A percentile compares a stretch with the other conserved stretches of the same genome.
Conservation (phyloP, 371 early-diverging fungal species). For the Zancudomyces culisetae region DNA sequence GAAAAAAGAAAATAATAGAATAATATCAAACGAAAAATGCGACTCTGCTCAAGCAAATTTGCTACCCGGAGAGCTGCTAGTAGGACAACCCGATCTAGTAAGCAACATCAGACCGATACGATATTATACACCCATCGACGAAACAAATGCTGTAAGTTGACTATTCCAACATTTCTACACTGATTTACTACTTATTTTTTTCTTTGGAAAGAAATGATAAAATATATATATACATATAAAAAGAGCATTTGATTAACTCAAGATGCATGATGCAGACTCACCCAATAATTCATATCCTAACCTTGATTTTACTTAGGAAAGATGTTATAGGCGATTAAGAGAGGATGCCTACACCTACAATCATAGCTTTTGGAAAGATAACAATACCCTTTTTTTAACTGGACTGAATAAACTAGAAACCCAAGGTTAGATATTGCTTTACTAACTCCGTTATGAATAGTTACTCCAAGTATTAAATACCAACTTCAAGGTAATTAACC, state of each 20-base stretch:
- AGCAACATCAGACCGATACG: constrained; percentile 50
- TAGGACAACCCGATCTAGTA: constrained; percentile 46
- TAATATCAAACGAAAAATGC: too few relatives aligned
- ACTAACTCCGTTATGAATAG: background rate
- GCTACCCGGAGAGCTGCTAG: constrained; percentile 26
- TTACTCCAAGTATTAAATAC: background rate
- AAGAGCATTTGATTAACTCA: too few relatives aligned
- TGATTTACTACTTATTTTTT: background rate
- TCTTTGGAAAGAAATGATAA: background rate
- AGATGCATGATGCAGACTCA: too few relatives aligned
- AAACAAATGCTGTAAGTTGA: constrained; percentile 28
- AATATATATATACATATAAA: background rate
- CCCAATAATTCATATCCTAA: too few relatives aligned
- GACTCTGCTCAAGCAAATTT: constrained; percentile 6
- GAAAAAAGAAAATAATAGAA: too few relatives aligned
- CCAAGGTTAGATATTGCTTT: constrained; percentile 23
- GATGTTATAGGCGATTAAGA: constrained; percentile 30
- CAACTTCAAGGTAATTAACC: background rate
- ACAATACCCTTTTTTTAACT: constrained; percentile 41
- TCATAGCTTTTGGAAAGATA: constrained; percentile 53
- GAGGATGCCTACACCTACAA: constrained; percentile 39
- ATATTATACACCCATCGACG: constrained; percentile 36
- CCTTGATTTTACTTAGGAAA: too few relatives aligned
- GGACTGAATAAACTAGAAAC: constrained; percentile 47
- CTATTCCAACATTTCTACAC: background rate